Evolutionary conservation across 306 rosid genomes (phyloP), one percentile per base, ranked within the genome.

Genomic region (Oemleria cerasiformis): DNA sequence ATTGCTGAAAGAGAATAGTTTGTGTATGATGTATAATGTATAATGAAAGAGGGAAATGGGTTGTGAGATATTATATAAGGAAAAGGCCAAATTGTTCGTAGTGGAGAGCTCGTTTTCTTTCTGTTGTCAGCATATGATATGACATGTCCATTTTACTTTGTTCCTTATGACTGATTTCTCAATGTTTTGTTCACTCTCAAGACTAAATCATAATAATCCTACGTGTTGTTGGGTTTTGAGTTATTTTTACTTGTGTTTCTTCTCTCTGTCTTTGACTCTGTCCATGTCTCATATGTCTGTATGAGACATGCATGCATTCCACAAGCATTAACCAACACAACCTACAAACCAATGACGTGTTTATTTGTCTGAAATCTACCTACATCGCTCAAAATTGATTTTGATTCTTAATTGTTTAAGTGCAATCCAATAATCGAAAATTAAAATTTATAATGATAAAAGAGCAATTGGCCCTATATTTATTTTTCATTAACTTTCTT

Each of bases 51-150:
- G 39, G 30, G 53, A 41, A 54, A 44, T 54, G 15, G 70, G 19
- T 34, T 9, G 15, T 34, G 40, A 59, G 34, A 60, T 43, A 63
- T 49, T 23, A 63, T 57, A 44, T 5, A 25, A 16, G 42, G 51
- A 13, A 16, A 34, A 70, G 19, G 61, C 16, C 42, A 60, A 9
- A 17, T 39, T 20, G 63, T 21, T 59, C 61, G 79, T 88, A 81
- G 96, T 89, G 96, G 91, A 77, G 43, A 70, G 81, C 97, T 91
- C 97, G 92, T 91, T 78, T 75, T 78, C 47, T 19, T 66, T 65
- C 77, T 44, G 57, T 59, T 81, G 82, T 72, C 42, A 49, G 59
- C 81, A 77, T 69, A 30, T 30, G 36, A 53, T 23, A 11, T 16
- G 5, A 11, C 25, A 51, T 21, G 77, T 74, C 69, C 58, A 23